Evolutionary conservation across 768 basidiomycete genomes (phyloP).

Genomic region (Tylopilus felleus): DNA sequence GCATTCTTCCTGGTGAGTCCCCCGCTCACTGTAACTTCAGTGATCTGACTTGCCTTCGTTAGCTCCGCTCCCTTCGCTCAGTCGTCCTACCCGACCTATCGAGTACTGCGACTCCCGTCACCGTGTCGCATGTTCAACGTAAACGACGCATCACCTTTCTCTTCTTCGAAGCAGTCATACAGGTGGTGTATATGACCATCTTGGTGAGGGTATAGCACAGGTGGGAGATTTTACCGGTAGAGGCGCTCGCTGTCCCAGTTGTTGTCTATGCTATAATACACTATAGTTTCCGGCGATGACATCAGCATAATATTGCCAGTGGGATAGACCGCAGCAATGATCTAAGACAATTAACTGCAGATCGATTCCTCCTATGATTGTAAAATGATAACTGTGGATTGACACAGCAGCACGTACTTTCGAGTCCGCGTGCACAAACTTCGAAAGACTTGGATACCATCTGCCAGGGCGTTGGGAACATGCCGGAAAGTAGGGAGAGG

Average conservation of each 20-base stretch:
- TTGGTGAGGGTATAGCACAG: conserved; percentile 55
- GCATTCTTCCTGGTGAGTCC: conserved; percentile 84
- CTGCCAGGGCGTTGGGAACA: no score
- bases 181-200: conserved; percentile 83
- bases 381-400: no score
- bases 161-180: conserved; percentile 78
- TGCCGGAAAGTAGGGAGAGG: no score
- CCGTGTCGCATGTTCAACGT: conserved; percentile 75
- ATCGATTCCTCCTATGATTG: no score
- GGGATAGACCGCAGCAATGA: no score
- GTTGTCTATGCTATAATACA: neutral
- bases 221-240: neutral
- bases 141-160: conserved; percentile 86
- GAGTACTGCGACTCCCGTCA: conserved; percentile 43
- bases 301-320: no score
- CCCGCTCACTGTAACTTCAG: neutral
- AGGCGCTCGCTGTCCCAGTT: neutral
- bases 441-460: no score
- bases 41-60: conserved; percentile 2
- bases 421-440: no score
- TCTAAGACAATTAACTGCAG: no score
- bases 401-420: no score
- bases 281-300: no score
- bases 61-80: conserved; percentile 92
- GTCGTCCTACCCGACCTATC: conserved; percentile 81